These are phyloP conservation scores for Elasticomyces elasticus DNA, from an alignment of 495 filamentous ascomycete species.

Conservation along the genomic window DNA sequence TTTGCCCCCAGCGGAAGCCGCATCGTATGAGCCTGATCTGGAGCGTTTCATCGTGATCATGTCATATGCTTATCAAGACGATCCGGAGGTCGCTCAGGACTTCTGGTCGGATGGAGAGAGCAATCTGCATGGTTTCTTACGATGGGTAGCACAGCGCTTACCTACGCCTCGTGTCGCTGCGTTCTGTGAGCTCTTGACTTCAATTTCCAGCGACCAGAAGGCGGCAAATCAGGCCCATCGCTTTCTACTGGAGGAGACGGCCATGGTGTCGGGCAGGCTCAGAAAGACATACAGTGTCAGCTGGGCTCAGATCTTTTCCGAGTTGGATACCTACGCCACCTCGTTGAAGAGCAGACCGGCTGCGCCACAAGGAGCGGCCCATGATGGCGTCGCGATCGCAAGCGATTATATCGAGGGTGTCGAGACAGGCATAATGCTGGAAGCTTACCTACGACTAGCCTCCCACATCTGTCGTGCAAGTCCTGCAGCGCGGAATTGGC, in stretches of 20 bases:
- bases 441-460: conserved; percentile 81
- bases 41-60: conserved; percentile 89
- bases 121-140: conserved; percentile 84
- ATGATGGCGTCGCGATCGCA: conserved; percentile 33
- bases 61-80: conserved; percentile 77
- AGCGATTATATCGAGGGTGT: conserved; percentile 63
- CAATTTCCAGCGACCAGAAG: conserved; percentile 68
- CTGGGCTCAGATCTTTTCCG: conserved; percentile 86
- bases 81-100: conserved; percentile 67
- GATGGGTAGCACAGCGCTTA: conserved; percentile 86
- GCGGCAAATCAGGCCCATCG: conserved; percentile 72
- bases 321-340: conserved; percentile 64
- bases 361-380: background rate
- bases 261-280: conserved; percentile 61
- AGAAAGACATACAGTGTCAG: conserved; percentile 70
- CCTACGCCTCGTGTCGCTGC: conserved; percentile 88
- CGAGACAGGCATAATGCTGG: conserved; percentile 82
- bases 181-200: conserved; percentile 89
- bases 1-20: conserved; percentile 33
- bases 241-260: conserved; percentile 80
- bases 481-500: conserved; percentile 53
- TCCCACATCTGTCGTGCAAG: conserved; percentile 65
- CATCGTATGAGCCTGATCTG: conserved; percentile 68
- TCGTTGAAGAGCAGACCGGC: conserved; percentile 7
- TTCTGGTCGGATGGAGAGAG: conserved; percentile 87